Conservation (phyloP, 2,329 filamentous ascomycete genomes). For the Paramyrothecium sp. region DNA sequence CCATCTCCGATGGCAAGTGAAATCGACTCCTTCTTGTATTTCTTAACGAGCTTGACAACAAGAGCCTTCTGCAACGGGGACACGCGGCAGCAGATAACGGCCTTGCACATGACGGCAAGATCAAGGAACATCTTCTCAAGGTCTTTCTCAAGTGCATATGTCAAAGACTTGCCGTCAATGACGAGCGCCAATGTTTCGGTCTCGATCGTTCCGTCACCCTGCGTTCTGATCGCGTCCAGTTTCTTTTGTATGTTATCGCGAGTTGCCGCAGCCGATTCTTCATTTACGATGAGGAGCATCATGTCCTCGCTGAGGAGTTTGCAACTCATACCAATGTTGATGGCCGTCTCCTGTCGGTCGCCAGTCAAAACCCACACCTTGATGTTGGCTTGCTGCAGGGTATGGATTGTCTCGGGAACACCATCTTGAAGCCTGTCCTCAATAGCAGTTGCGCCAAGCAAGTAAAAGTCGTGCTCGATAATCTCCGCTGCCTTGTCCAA, state of each 20-base stretch:
- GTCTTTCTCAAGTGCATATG: constrained; percentile 88
- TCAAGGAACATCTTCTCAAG: constrained; percentile 92
- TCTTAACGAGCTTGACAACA: constrained; percentile 97
- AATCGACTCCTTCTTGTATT: constrained; percentile 82
- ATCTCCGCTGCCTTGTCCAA: constrained; percentile 96
- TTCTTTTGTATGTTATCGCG: constrained; percentile 92
- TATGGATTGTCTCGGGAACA: constrained; percentile 97
- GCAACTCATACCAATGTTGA: constrained; percentile 99
- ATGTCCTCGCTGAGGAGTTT: constrained; percentile 98
- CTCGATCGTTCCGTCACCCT: constrained; percentile 73
- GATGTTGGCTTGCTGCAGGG: constrained; percentile 92
- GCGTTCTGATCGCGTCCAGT: constrained; percentile 81
- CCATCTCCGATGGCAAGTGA: constrained; percentile 95
- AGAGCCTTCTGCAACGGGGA: constrained; percentile 96
- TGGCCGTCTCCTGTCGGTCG: constrained; percentile 96
- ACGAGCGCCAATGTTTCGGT: constrained; percentile 86
- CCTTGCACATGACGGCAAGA: constrained; percentile 92
- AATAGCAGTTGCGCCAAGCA: constrained; percentile 94
- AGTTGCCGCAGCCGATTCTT: constrained; percentile 76
- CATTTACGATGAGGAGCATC: constrained; percentile 95
- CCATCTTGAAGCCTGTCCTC: constrained; percentile 97
- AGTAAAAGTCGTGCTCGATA: constrained; percentile 86
- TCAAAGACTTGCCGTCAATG: constrained; percentile 95
- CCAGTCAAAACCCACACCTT: constrained; percentile 98
- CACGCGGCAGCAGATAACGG: constrained; percentile 97